Conservation (phyloP, 1,284 basidiomycete species). For the Leccinum solheimii region DNA sequence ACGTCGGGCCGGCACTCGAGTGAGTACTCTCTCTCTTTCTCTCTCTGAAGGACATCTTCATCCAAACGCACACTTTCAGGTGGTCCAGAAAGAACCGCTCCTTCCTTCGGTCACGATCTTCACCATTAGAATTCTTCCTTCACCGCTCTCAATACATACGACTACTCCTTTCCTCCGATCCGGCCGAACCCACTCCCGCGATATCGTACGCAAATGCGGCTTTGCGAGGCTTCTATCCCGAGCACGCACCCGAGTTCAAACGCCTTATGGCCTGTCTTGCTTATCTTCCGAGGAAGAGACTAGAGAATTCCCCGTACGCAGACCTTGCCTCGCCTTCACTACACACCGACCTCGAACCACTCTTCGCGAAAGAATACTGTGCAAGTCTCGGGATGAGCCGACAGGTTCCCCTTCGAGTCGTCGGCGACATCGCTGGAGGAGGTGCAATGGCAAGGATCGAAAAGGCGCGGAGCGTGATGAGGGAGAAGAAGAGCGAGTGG, state of each 20-base stretch:
- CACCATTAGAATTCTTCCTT: conserved; percentile 81
- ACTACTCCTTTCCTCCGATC: conserved; percentile 60
- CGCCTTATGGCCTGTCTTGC: conserved; percentile 76
- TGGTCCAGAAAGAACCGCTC: conserved; percentile 72
- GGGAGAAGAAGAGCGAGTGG: conserved; percentile 90
- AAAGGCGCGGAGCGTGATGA: conserved; percentile 91
- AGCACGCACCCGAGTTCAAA: conserved; percentile 67
- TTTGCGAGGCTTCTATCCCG: conserved; percentile 68
- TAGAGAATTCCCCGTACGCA: conserved; percentile 71
- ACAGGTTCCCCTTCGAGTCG: conserved; percentile 83
- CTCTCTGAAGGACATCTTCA: neutral
- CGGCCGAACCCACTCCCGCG: conserved; percentile 56
- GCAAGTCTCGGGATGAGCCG: conserved; percentile 84
- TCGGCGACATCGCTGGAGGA: conserved; percentile 88
- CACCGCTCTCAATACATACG: conserved; percentile 86
- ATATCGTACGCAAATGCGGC: conserved; percentile 73
- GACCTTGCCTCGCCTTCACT: conserved; percentile 68
- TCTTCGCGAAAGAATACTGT: conserved; percentile 90
- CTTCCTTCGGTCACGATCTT: conserved; percentile 69
- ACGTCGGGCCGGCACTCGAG: conserved; percentile 75
- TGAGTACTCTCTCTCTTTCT: conserved; percentile 39
- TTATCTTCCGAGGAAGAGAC: conserved; percentile 65
- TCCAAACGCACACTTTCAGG: conserved; percentile 40
- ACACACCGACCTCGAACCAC: conserved; percentile 74
- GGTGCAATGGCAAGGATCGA: conserved; percentile 88